Evolutionary conservation across 495 filamentous ascomycete genomes (phyloP).

Genomic region (Chaetomidium leptoderma): DNA sequence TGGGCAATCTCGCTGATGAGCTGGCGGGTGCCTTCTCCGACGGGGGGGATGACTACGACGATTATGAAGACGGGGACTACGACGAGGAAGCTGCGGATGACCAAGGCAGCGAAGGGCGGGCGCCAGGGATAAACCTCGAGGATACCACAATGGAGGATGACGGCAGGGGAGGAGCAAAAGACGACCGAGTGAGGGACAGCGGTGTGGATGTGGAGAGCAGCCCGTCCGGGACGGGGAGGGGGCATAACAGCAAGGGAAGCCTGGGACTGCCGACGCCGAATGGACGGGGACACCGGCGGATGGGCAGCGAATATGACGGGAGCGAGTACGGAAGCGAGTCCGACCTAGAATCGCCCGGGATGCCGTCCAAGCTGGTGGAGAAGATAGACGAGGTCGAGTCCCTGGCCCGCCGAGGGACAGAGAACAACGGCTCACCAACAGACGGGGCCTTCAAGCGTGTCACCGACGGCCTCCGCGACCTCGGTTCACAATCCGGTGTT

Average conservation of each 20-base stretch:
- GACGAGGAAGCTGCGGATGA: conserved; percentile 51
- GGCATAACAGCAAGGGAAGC: conserved; percentile 24
- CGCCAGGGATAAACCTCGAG: conserved; percentile 31
- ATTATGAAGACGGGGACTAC: conserved; percentile 53
- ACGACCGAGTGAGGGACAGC: conserved; percentile 36
- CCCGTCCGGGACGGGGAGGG: conserved; percentile 22
- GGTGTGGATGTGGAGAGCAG: conserved; percentile 47
- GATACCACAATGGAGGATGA: conserved; percentile 14
- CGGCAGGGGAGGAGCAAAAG: background rate
- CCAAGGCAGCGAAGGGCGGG: conserved; percentile 48
- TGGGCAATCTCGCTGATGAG: conserved; percentile 83
- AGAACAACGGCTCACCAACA: conserved; percentile 62
- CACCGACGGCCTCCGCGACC: conserved; percentile 67
- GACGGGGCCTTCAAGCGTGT: conserved; percentile 69
- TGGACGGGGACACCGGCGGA: conserved; percentile 42
- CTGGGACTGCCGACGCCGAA: conserved; percentile 38
- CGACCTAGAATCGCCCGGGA: conserved; percentile 66
- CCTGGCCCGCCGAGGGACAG: conserved; percentile 65
- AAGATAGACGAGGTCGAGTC: conserved; percentile 75
- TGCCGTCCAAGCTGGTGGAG: conserved; percentile 66
- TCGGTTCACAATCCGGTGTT: conserved; percentile 74
- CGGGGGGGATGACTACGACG: conserved; percentile 55
- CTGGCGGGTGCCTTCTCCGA: conserved; percentile 58
- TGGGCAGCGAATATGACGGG: conserved; percentile 54
- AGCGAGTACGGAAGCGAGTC: conserved; percentile 65